Base-by-base conservation (phyloP, 768 basidiomycete genomes). In the Boletus rufocinnamomeus region DNA sequence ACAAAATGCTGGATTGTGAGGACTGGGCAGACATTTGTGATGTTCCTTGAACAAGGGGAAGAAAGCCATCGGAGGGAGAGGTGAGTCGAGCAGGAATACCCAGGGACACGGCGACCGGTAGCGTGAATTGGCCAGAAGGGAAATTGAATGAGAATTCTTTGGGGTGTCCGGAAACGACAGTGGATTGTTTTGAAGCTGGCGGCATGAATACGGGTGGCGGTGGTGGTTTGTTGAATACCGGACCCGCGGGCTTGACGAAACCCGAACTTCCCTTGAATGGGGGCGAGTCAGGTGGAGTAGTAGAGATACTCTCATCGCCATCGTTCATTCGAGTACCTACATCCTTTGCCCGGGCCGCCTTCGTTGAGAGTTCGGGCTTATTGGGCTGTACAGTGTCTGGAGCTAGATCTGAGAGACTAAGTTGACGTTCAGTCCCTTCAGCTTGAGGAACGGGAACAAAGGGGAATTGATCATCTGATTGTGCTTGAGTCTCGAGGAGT, bases 351-450 rank as follows among this genome's bases (percentile, higher is more conserved):
- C 41, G 54, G 27, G 17, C 45, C 54, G 56, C 54, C 72, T 70
- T 59, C 63, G 50, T 53, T 62, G 52, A 69, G 58, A 50, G 66
- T 62, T 64, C 69, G 9, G 50, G 35, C 17, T 60, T 50, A 21
- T 43, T 44, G 2, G 2, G 23, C 13, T 40, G 59, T 72, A 46
- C 76, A 66, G 40, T 76, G 73, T 61, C 73, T 69, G 77, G 74
- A 60, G 78, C 79, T n/a, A 89, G 75, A 58, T 90, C 88, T 9
- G 84, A 84, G 27, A 89, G 59, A 64, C 86, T 85, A 49, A 87
- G 71, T 35, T 80, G 80, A 34, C 73, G 72, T 32, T 74, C 66
- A 14, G 40, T 60, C 46, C 56, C 59, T 49, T 61, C 55, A 43
- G n/a, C 37, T 25, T 30, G 57, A 30, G 21, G 17, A 34, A 17